Evolutionary conservation across 1,139 yeast genomes (phyloP), one percentile per base, ranked within the genome.

Genomic region (Yamadazyma sp.): DNA sequence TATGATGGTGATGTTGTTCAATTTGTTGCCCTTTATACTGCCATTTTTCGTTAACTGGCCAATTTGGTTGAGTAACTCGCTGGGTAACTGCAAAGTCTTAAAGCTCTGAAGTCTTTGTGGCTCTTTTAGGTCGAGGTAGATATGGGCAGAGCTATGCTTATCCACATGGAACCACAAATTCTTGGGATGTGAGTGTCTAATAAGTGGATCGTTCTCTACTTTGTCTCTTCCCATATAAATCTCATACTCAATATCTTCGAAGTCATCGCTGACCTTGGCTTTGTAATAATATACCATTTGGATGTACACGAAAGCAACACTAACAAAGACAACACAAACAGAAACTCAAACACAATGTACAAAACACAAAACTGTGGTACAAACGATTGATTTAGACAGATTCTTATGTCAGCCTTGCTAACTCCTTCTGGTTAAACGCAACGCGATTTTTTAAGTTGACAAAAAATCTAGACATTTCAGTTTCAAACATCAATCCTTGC

Each of bases 161-260:
- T 86, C 94, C 7, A 83, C 91, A 58, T 87, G 95, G 54, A 87
- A 87, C 94, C 96, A 87, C 7, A 85, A 66, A 55, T 85, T 86
- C 43, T 76, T 78, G 12, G 81, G 82, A 48, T 78, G 73, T 0
- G 92, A 88, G 53, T 79, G 75, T 54, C 79, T 81, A 43, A 87
- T 83, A 43, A 87, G 63, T 18, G 79, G 76, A 53, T 85, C 95
- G 56, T 87, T 87, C 59, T 87, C 95, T 45, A 71, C 66, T 58
- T 85, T 85, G 57, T 87, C 87, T 53, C 75, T 81, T 3, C 95
- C 95, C 83, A 84, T 82, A 49, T 81, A 83, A 3, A 83, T 62
- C 34, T 50, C 51, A 36, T 58, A 59, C 42, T 43, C 69, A 50
- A 66, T 43, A 46, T 37, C 53, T 46, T 47, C 73, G 54, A 39